Evolutionary conservation across 2,329 filamentous ascomycete genomes (phyloP).

Genomic region (Claviceps sp.): DNA sequence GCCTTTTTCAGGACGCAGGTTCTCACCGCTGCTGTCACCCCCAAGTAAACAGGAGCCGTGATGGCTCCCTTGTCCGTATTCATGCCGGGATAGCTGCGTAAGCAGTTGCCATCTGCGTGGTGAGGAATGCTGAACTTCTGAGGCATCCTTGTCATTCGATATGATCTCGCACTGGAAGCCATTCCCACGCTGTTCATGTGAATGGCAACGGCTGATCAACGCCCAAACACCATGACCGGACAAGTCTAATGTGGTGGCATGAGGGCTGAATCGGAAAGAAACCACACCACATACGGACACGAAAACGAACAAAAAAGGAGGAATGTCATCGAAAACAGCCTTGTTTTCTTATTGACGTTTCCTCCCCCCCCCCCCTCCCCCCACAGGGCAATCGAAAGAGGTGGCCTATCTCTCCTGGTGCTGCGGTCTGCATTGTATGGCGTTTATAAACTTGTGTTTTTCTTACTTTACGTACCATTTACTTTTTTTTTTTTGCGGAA

Average conservation of each 20-base stretch:
- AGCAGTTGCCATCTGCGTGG: neutral
- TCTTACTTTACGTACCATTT: neutral
- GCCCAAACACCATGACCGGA: too few species aligned
- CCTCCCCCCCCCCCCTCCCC: too few species aligned
- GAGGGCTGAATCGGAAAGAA: neutral
- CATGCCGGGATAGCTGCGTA: too few species aligned
- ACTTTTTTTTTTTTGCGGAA: neutral
- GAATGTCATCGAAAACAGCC: neutral
- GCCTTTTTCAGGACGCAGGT: slow-evolving; percentile 98
- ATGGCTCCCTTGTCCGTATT: neutral
- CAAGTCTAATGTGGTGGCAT: neutral
- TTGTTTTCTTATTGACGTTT: slow-evolving; percentile 1
- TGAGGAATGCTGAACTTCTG: too few species aligned
- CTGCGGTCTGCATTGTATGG: slow-evolving; percentile 28
- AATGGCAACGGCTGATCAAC: too few species aligned
- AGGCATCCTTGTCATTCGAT: too few species aligned
- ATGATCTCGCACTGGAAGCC: too few species aligned
- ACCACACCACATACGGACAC: too few species aligned
- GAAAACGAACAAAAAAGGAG: slow-evolving; percentile 3
- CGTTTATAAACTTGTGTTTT: slow-evolving; percentile 14
- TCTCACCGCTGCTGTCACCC: slow-evolving; percentile 50
- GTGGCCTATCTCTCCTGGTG: slow-evolving; percentile 11
- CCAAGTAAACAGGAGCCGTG: slow-evolving; percentile 26
- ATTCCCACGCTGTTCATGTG: too few species aligned
- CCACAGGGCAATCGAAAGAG: slow-evolving; percentile 7